A percentile compares a stretch with the other conserved stretches of the same genome.
Evolutionary conservation across 495 filamentous ascomycete species (phyloP).

Genomic region (Ascodesmis nigricans): DNA sequence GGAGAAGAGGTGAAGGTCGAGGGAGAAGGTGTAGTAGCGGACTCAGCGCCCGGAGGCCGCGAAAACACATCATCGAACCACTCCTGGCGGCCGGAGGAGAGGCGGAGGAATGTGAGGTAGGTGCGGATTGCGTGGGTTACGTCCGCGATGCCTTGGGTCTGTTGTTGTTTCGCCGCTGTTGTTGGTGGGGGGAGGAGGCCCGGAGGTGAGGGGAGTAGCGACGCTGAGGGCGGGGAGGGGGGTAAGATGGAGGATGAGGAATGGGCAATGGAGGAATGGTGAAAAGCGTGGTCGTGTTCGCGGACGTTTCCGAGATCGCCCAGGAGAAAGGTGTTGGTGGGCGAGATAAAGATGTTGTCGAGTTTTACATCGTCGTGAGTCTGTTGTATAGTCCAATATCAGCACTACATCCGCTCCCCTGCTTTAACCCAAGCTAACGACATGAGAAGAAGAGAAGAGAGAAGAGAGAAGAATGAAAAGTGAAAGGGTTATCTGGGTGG

Average conservation of each 20-base stretch:
- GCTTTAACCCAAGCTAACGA: neutral
- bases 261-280: no score
- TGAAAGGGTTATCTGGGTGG: neutral
- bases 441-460: neutral
- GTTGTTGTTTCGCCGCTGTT: neutral
- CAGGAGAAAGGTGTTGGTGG: conserved; percentile 11
- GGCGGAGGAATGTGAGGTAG: conserved; percentile 5
- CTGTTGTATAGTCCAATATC: conserved; percentile 1
- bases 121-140: conserved; percentile 1
- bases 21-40: neutral
- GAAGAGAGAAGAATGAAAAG: no score
- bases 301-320: conserved; percentile 20
- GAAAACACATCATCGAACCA: conserved; percentile 5
- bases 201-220: no score
- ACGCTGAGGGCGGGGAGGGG: no score
- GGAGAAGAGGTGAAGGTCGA: neutral
- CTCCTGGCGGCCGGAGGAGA: conserved; percentile 1
- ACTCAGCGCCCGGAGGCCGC: no score
- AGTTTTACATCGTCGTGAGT: conserved; percentile 21
- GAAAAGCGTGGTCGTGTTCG: conserved; percentile 11
- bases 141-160: conserved; percentile 2
- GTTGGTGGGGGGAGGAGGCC: neutral
- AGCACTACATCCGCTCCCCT: neutral
- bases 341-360: conserved; percentile 16
- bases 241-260: no score